Evolutionary conservation across 2,329 filamentous ascomycete species (phyloP), one percentile per base, ranked within the genome.

Genomic region (Thelonectria rubi): DNA sequence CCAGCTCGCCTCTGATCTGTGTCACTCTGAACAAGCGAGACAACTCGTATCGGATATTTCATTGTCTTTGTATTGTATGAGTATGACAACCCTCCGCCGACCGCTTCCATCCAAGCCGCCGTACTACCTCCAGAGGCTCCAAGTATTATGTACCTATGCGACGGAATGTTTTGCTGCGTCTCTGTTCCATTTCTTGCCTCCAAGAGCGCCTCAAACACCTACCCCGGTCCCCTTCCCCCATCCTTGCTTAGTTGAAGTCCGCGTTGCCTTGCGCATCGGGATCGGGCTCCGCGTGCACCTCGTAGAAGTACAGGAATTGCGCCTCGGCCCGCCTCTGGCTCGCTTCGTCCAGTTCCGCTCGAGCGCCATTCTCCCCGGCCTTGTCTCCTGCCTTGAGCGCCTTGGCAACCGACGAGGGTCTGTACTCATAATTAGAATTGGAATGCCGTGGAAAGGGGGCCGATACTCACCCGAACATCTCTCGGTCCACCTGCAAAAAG

Each of bases 401-500:
- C n/a, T 74, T 68, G 0, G 80, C 78, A 30, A 85, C 73, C 1
- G 83, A 85, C 1, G 75, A 60, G 20, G 84, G 83, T 9, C 83
- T 86, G 57, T 39, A 54, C 20, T 47, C 8, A 17, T n/a, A 11
- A 47, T 68, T 30, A 65, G 65, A 45, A 54, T 52, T 32, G 17
- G 58, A 65, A 55, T 65, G 60, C 34, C 11, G 12, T 2, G 20
- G 17, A n/a, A 49, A 18, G 50, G 39, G 53, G 15, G 12, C 50
- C 17, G 11, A 17, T 46, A 72, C 87, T 77, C 80, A 89, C 88
- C 95, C 95, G 75, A 96, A 95, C 62, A 97, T 86, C 75, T 97
- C 91, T 45, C 89, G 86, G 74, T 99, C 94, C 37, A 98, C 81
- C 61, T 84, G 81, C 73, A 97, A 83, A 75, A 94, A 97, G 70